Conservation (phyloP, 768 basidiomycete species). For the Boletus subcaerulescens region DNA sequence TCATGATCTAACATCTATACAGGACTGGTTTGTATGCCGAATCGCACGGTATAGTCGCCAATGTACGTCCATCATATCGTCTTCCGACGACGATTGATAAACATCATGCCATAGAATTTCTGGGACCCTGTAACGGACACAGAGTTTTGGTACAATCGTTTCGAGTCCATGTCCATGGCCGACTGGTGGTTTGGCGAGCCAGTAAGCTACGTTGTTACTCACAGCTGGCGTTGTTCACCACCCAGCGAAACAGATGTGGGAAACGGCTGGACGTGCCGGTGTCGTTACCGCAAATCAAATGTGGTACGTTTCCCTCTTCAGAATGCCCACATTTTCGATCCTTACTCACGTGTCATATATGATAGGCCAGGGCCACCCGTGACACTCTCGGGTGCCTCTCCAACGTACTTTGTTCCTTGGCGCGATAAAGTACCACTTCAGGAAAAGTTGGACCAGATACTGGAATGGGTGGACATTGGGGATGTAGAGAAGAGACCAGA, state of each 20-base stretch:
- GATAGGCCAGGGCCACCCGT: slow-evolving; percentile 79
- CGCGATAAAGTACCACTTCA: slow-evolving; percentile 53
- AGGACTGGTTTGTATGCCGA: slow-evolving; percentile 91
- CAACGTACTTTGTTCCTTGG: slow-evolving; percentile 82
- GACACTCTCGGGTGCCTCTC: slow-evolving; percentile 58
- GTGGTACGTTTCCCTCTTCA: slow-evolving; percentile 57
- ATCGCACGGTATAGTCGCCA: slow-evolving; percentile 88
- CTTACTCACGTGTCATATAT: neutral
- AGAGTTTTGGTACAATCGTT: slow-evolving; percentile 71
- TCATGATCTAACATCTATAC: neutral
- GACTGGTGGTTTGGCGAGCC: slow-evolving; percentile 91
- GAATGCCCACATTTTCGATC: neutral
- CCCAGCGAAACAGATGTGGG: slow-evolving; percentile 69
- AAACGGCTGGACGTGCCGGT: slow-evolving; percentile 73
- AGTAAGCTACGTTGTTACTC: slow-evolving; percentile 42
- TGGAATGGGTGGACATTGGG: slow-evolving; percentile 81
- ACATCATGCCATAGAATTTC: slow-evolving; percentile 57
- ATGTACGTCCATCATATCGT: slow-evolving; percentile 44
- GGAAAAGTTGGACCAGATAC: slow-evolving; percentile 73
- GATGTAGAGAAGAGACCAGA: slow-evolving; percentile 64
- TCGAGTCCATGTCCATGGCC: slow-evolving; percentile 59
- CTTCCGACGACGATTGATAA: neutral
- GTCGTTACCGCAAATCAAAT: slow-evolving; percentile 83
- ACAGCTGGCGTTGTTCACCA: neutral
- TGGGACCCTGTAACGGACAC: slow-evolving; percentile 66